Evolutionary conservation across 768 basidiomycete genomes (phyloP), one percentile per base, ranked within the genome.

Genomic region (Phlebiopsis gigantea): DNA sequence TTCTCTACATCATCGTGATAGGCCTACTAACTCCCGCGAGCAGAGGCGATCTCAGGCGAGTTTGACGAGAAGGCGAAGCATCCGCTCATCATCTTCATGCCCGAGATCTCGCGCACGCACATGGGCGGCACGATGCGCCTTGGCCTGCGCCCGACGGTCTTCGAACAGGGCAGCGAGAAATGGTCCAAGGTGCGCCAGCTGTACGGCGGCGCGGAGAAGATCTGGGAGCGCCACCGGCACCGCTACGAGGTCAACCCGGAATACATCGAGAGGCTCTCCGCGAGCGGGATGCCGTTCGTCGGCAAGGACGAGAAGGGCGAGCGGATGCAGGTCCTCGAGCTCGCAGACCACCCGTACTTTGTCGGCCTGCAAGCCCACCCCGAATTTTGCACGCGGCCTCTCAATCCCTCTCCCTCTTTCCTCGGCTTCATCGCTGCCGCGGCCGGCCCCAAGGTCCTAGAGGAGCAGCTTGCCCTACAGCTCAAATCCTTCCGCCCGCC

Each of bases 91-190:
- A 79, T 98, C 63, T 98, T 95, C 81, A 99, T 99, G 97, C 97
- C 97, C 17, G 97, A 99, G 70, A 91, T 99, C 63, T 97, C 93
- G 10, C 89, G 88, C 68, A 98, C 95, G 12, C 94, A 98, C 62
- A 93, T 98, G 84, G 97, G 97, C 51, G 97, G 97, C 21, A 99
- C 96, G n/a, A 99, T 99, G 97, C 87, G 97, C 12, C 82, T 98
- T n/a, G 97, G 97, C 22, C 78, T 98, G 42, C 85, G 96, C n/a
- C 93, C 96, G 3, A 99, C 96, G 1, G 81, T 98, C 46, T 98
- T 98, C 69, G 82, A 87, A 56, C 69, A 77, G 8, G 79, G 75
- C 12, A 85, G 84, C 1, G 87, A 87, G 65, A 65, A 69, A 17
- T 91, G 87, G 87, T 87, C 85, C 46, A 83, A 82, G 59, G 73